Evolutionary conservation across 202 grass and related monocot genomes (phyloP), one percentile per base, ranked within the genome.

Genomic region (Schoenoplectus triqueter): DNA sequence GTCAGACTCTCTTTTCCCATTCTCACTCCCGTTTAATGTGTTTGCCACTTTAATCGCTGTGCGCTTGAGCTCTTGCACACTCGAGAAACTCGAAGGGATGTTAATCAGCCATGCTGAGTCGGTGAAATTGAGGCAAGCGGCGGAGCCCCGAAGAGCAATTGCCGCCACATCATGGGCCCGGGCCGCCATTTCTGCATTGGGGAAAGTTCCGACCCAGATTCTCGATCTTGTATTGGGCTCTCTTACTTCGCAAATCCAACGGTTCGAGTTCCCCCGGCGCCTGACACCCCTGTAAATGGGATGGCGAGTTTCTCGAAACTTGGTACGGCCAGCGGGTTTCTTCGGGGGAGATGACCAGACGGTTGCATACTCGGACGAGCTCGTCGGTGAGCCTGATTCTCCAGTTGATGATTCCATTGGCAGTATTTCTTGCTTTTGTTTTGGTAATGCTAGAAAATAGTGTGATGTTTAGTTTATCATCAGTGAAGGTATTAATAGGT

Each of bases 241-340:
- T n/a, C 92, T 90, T 11, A 97, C 89, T 87, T 97, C 95, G 90
- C 95, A 97, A 19, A 97, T 92, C 95, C 95, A 97, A 44, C 90
- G 86, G 13, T 88, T 88, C 11, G 89, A 89, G 21, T 73, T 70
- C 46, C 92, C 92, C 2, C 95, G 66, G 1, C 81, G 91, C 61
- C 95, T 91, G 40, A 98, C 95, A 40, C 95, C 92, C 52, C 85
- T 88, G 85, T 89, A 98, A 80, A 98, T 90, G 1, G 91, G 92
- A 77, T 98, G 95, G 56, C 92, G 85, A 65, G 91, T 93, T 85
- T 98, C 92, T 10, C 81, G 78, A 88, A 98, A 95, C 89, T 98
- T 98, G 87, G 92, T 98, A 2, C 92, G 83, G 17, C 95, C 95
- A 2, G 95, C 91, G 0, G 91, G 95, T 2, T 87, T 85, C 89